These are phyloP conservation scores for Sporothrix phasma DNA, from an alignment of 2,329 filamentous ascomycete genomes.

Conservation along the genomic window DNA sequence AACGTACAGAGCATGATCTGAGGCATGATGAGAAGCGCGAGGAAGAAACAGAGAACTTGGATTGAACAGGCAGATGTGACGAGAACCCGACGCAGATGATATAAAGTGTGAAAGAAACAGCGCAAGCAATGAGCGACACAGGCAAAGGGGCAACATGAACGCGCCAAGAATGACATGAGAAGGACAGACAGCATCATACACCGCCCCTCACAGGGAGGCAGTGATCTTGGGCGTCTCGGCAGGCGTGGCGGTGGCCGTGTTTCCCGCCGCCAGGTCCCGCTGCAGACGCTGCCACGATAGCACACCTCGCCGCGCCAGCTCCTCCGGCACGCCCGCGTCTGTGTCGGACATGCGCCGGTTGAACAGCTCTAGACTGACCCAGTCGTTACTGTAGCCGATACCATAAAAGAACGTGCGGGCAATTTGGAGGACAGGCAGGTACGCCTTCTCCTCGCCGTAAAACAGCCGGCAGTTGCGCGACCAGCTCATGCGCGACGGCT, in stretches of 20 bases:
- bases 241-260: background rate
- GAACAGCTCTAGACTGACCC: slow-evolving; percentile 53
- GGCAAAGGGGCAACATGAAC: background rate
- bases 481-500: slow-evolving; percentile 54
- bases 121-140: background rate
- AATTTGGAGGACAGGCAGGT: slow-evolving; percentile 47
- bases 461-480: slow-evolving; percentile 52
- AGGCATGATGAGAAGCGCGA: too few species aligned
- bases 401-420: slow-evolving; percentile 43
- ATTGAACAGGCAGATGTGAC: too few species aligned
- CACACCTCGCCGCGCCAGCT: slow-evolving; percentile 42
- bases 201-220: background rate
- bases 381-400: slow-evolving; percentile 44
- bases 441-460: slow-evolving; percentile 47
- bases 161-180: background rate
- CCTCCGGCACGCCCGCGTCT: slow-evolving; percentile 34
- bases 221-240: background rate
- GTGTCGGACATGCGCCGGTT: slow-evolving; percentile 40
- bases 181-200: background rate
- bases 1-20: too few species aligned
- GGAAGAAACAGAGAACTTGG: too few species aligned
- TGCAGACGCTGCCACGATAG: slow-evolving; percentile 37
- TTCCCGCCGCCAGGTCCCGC: background rate
- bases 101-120: background rate
- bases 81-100: too few species aligned